Evolutionary conservation across 805 yeast genomes (phyloP).

Genomic region (Kazachstania kunashirensis): DNA sequence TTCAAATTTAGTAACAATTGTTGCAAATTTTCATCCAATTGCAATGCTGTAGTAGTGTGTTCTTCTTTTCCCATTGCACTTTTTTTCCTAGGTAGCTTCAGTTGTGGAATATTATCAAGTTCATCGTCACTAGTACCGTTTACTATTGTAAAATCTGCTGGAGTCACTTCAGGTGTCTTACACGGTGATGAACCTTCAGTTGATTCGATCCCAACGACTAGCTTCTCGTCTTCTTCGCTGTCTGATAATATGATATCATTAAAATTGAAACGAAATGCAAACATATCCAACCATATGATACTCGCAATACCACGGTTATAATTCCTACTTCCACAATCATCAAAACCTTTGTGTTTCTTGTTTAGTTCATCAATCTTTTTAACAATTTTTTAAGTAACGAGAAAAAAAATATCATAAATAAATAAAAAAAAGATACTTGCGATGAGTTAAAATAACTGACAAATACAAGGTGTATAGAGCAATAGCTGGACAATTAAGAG

Average conservation of each 20-base stretch:
- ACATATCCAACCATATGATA: too few species aligned
- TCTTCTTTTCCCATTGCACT: neutral
- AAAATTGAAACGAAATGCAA: conserved; percentile 1
- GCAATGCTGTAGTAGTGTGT: too few species aligned
- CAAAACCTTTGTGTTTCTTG: too few species aligned
- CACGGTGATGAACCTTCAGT: neutral
- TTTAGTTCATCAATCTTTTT: too few species aligned
- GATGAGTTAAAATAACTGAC: neutral
- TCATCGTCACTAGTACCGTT: conserved; percentile 11
- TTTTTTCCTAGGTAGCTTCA: conserved; percentile 10
- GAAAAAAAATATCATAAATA: too few species aligned
- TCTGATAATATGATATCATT: conserved; percentile 1
- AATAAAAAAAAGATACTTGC: too few species aligned
- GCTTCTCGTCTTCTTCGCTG: neutral
- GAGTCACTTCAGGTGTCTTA: conserved; percentile 2
- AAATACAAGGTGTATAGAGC: neutral
- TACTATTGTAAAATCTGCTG: conserved; percentile 10
- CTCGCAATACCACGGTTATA: too few species aligned
- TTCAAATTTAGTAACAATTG: conserved; percentile 9
- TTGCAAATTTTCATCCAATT: conserved; percentile 12
- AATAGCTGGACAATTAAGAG: neutral
- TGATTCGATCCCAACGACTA: neutral
- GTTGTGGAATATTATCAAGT: conserved; percentile 12
- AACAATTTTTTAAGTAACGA: too few species aligned
- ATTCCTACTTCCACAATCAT: too few species aligned